A percentile compares a stretch with the other conserved stretches of the same genome.
phyloP scores from a whole-genome alignment of 2,329 filamentous ascomycete genomes.

The Apiospora phragmitis region DNA sequence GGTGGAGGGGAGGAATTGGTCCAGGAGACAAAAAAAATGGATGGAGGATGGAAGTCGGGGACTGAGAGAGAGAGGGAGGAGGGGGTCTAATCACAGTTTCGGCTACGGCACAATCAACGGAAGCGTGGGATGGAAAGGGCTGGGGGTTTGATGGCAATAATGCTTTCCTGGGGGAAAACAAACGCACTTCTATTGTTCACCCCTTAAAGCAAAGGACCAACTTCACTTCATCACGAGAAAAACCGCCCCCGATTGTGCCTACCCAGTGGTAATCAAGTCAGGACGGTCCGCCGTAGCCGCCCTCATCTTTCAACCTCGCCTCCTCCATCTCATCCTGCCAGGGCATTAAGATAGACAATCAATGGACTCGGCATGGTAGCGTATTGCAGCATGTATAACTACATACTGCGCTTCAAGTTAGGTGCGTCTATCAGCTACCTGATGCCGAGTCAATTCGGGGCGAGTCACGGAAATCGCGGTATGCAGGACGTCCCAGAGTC shows the following conservation, averaged over 20 bases:
- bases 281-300: neutral
- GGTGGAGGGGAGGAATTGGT: neutral
- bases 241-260: neutral
- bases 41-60: slow-evolving; percentile 6
- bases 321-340: neutral
- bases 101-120: slow-evolving; percentile 9
- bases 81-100: slow-evolving; percentile 12
- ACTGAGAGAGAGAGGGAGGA: neutral
- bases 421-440: neutral
- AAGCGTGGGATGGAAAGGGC: neutral
- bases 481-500: neutral
- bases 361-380: neutral
- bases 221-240: neutral
- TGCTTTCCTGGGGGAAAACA: neutral
- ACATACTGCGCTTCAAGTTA: neutral
- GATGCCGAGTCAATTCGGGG: neutral
- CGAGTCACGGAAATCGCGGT: neutral
- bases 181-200: neutral
- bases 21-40: slow-evolving; percentile 3
- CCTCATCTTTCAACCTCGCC: neutral
- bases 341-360: neutral
- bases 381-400: neutral
- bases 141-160: neutral
- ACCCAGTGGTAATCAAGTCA: neutral
- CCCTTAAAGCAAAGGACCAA: neutral